A percentile compares a stretch with the other conserved stretches of the same genome.
These are phyloP conservation scores for Leishmania arabica DNA, from an alignment of 208 protist genomes.

Conservation along the genomic window DNA sequence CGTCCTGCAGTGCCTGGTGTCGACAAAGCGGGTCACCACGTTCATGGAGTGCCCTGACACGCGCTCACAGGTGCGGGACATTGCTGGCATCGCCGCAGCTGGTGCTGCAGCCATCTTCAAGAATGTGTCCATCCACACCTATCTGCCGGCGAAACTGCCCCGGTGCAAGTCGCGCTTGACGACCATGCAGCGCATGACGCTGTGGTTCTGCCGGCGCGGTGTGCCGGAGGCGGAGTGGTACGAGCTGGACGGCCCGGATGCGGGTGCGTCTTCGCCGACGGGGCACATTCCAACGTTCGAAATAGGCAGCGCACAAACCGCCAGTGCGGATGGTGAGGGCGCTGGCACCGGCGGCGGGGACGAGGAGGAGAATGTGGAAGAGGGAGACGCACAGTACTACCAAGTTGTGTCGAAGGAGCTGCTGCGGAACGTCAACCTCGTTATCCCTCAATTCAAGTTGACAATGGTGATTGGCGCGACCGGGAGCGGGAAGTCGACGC, in stretches of 20 bases:
- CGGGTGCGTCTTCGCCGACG: neutral
- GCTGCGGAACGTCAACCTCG: conserved; percentile 46
- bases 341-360: neutral
- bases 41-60: conserved; percentile 67
- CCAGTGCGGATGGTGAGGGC: neutral
- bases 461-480: conserved; percentile 68
- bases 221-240: conserved; percentile 36
- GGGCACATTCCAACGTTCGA: too few relatives aligned
- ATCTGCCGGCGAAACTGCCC: conserved; percentile 31
- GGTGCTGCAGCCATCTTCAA: conserved; percentile 34
- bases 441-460: conserved; percentile 38
- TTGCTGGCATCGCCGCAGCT: conserved; percentile 13
- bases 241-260: conserved; percentile 5
- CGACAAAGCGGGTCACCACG: conserved; percentile 54
- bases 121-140: conserved; percentile 29
- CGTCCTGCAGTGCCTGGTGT: conserved; percentile 73
- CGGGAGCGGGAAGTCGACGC: conserved; percentile 79
- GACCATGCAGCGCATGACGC: conserved; percentile 16
- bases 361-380: conserved; percentile 8
- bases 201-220: conserved; percentile 25
- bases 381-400: conserved; percentile 22
- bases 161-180: conserved; percentile 16
- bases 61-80: conserved; percentile 19
- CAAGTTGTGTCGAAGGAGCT: conserved; percentile 44
- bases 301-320: neutral